Evolutionary conservation across 2,329 filamentous ascomycete species (phyloP).

Genomic region (Fusarium buxicola): DNA sequence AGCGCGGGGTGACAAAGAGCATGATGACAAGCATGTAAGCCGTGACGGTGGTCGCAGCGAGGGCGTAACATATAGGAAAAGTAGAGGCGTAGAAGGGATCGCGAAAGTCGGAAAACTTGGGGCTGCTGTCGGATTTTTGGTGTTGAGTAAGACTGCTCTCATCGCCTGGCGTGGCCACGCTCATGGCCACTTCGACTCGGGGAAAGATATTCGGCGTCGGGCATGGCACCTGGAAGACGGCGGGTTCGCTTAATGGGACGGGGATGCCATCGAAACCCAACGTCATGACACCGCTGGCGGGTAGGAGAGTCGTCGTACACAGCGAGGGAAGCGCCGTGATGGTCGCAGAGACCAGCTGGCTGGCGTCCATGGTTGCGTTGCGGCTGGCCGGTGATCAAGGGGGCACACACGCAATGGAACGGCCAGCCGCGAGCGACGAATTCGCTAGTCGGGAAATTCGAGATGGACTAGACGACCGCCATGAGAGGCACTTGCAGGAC

Average conservation of each 20-base stretch:
- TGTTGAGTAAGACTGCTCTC: slow-evolving; percentile 50
- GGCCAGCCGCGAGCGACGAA: slow-evolving; percentile 46
- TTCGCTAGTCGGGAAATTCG: slow-evolving; percentile 30
- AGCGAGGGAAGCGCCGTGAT: slow-evolving; percentile 47
- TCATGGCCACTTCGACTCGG: slow-evolving; percentile 46
- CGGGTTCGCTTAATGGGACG: slow-evolving; percentile 69
- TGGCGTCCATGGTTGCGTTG: slow-evolving; percentile 45
- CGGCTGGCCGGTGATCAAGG: slow-evolving; percentile 40
- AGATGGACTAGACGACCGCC: slow-evolving; percentile 36
- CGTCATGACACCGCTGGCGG: slow-evolving; percentile 60
- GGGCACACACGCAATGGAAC: slow-evolving; percentile 34
- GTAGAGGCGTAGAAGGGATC: slow-evolving; percentile 96
- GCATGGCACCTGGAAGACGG: slow-evolving; percentile 62
- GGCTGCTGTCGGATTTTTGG: slow-evolving; percentile 47
- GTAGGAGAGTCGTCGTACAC: slow-evolving; percentile 58
- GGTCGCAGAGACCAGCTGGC: slow-evolving; percentile 40
- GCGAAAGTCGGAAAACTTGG: slow-evolving; percentile 71
- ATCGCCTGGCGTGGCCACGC: slow-evolving; percentile 54
- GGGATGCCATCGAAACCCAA: slow-evolving; percentile 62
- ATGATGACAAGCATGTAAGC: slow-evolving; percentile 94
- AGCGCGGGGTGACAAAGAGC: slow-evolving; percentile 93
- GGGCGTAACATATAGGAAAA: slow-evolving; percentile 91
- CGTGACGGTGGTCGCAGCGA: slow-evolving; percentile 90
- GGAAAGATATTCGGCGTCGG: slow-evolving; percentile 39
- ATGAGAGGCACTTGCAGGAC: slow-evolving; percentile 25